Evolutionary conservation across 306 rosid species (phyloP), one percentile per base, ranked within the genome.

Genomic region (Casuarina equisetifolia): DNA sequence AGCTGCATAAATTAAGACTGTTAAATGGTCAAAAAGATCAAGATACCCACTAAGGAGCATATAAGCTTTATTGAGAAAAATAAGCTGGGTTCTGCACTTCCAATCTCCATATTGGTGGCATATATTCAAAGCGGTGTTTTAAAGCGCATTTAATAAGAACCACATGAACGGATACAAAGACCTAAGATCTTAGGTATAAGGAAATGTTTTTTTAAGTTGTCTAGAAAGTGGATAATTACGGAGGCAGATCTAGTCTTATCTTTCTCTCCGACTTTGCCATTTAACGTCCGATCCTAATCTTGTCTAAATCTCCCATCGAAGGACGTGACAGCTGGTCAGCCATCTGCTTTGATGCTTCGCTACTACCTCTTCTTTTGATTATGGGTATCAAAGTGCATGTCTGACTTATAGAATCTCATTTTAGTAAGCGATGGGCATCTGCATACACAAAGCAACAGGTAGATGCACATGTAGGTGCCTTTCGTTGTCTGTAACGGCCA

Each of bases 81-180:
- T 1, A 48, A 7, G 0, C 9, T 9, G 1, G 32, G 35, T 25
- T 35, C 35, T n/a, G 2, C 12, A 39, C 64, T 58, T 2, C 11
- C 12, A 58, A 25, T 58, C 1, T 35, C 64, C 12, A 25, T 58
- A 1, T 4, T 67, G 36, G 77, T 42, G 32, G 74, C 67, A 73
- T 66, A 73, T 79, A 66, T 79, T 73, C 78, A n/a, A 73, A 73
- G 74, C 43, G 74, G 43, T 4, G 49, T 10, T 4, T 15, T 5
- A 57, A 58, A 52, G 69, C 35, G 20, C 3, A 46, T 35, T 0
- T 35, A 20, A 45, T 16, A 52, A 51, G 57, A 73, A 73, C 58
- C 69, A 32, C 70, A 17, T 17, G 17, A 46, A 6, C n/a, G 32
- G 32, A 25, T 25, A 25, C 32, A 1, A 25, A 25, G 32, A 25